These are phyloP conservation scores for Pilobolus umbonatus DNA, from an alignment of 192 early-diverging fungal genomes.

Conservation along the genomic window DNA sequence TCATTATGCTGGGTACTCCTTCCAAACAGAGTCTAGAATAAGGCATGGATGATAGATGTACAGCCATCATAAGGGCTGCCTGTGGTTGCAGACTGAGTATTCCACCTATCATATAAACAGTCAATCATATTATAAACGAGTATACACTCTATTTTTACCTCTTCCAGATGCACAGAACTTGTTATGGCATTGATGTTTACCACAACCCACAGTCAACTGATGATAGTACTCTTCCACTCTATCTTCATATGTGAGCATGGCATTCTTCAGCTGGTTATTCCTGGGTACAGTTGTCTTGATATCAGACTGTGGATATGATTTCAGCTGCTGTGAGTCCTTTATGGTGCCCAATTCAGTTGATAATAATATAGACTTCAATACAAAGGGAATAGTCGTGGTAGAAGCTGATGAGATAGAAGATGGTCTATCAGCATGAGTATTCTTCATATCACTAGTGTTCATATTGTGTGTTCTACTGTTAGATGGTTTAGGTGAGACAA, in stretches of 20 bases:
- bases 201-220: constrained; percentile 14
- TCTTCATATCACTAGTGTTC: background rate
- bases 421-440: background rate
- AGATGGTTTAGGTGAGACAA: background rate
- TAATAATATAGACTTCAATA: background rate
- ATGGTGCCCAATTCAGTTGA: background rate
- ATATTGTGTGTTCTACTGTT: background rate
- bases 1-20: background rate
- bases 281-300: constrained; percentile 3
- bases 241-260: constrained; percentile 11
- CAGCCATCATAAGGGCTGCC: constrained; percentile 17
- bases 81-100: constrained; percentile 17
- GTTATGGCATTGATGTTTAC: constrained; percentile 6
- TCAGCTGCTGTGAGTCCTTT: background rate
- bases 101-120: background rate
- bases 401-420: background rate
- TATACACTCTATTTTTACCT: constrained; percentile 1
- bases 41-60: constrained; percentile 11
- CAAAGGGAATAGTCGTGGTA: background rate
- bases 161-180: constrained; percentile 9
- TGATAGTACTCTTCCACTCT: constrained; percentile 13
- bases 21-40: constrained; percentile 1
- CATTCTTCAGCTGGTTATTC: constrained; percentile 8
- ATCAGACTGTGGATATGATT: background rate
- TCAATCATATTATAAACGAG: background rate